These are phyloP conservation scores for Rhodomyrtus psidioides DNA, from an alignment of 441 rosid genomes.

Conservation along the genomic window DNA sequence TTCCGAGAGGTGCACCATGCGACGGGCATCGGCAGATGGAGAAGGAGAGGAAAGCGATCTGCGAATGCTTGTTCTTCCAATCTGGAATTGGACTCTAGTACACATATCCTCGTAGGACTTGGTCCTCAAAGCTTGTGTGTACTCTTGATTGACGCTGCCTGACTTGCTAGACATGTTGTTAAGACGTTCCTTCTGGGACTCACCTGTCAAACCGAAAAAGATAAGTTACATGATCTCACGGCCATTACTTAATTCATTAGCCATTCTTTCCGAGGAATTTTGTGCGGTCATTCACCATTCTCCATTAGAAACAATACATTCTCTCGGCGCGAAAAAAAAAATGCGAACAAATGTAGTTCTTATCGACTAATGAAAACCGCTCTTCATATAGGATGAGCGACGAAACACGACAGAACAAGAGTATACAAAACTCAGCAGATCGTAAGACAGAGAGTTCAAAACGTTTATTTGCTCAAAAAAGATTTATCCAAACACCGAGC, in stretches of 20 bases:
- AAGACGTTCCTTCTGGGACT: constrained; percentile 20
- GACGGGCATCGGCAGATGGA: constrained; percentile 6
- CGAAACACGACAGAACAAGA: not conserved
- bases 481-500: not conserved
- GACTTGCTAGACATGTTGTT: constrained; percentile 31
- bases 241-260: not conserved
- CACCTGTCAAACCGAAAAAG: constrained; percentile 24
- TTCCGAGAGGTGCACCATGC: constrained; percentile 40
- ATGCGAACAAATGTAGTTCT: not conserved
- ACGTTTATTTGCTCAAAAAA: not conserved
- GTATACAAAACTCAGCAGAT: not conserved
- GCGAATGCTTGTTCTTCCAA: constrained; percentile 18
- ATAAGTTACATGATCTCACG: not conserved
- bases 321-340: not conserved
- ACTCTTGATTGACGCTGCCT: constrained; percentile 57
- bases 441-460: not conserved
- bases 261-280: not conserved
- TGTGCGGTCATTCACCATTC: not conserved
- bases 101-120: constrained; percentile 65
- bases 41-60: constrained; percentile 26
- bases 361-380: not conserved
- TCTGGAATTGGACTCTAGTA: constrained; percentile 44
- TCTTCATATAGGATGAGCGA: not conserved
- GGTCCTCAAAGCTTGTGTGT: constrained; percentile 77
- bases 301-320: not conserved